Evolutionary conservation across 805 yeast species (phyloP), one percentile per base, ranked within the genome.

Genomic region (Spathaspora passalidarum): DNA sequence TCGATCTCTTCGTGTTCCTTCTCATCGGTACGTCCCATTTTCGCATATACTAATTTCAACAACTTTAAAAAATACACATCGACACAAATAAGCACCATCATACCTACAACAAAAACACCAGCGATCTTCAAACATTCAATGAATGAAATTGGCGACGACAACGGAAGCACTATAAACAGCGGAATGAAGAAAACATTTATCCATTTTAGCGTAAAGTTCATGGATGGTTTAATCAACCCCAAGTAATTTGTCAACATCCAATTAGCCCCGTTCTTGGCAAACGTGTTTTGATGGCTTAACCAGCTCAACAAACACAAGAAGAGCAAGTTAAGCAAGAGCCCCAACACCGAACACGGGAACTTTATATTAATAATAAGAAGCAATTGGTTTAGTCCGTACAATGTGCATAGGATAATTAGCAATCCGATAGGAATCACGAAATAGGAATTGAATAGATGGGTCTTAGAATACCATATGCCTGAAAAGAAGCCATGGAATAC

Each of bases 151-250:
- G 77, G 76, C n/a, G 78, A 75, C 10, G 88, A 77, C 44, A 86
- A 69, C 0, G 92, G 92, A 26, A 86, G 71, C 0, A 83, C 77
- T 32, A 86, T 79, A 57, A 87, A 86, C 0, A 90, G 82, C 1
- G 94, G 92, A 0, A 88, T 81, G 69, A 86, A 87, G 57, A 82
- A 85, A 5, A 84, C 75, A 59, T 84, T 85, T 64, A 87, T 87
- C 92, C 94, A 86, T 45, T 84, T 73, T 42, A 86, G 69, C 1
- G 84, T 72, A 60, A 85, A 84, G 49, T 85, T 84, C 66, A 78
- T 77, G 13, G 88, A 79, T n/a, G 84, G 76, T 41, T 82, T 81
- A 41, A 82, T 63, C 10, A 71, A 26, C 36, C 50, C 53, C 34
- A 72, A 55, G 45, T 72, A 71, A 41, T 60, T 51, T 13, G 61